Percentiles rank a stretch among this genome's conserved stretches.
phyloP scores from a whole-genome alignment of 2,329 filamentous ascomycete genomes.

The Monosporascus sp. region DNA sequence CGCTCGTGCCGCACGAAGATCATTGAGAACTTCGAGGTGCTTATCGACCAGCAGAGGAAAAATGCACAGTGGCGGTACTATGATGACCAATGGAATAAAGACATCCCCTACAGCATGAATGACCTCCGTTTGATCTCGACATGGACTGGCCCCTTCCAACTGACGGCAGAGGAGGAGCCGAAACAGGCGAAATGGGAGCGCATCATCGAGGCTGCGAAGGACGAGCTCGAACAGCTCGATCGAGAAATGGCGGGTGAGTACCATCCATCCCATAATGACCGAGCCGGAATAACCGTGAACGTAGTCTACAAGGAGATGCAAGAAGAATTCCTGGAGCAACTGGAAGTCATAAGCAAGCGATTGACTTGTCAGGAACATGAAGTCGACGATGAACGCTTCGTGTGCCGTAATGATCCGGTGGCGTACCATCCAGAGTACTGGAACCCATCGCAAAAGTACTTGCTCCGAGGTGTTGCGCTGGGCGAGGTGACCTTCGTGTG shows the following conservation, averaged over 20 bases:
- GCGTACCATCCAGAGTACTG: conserved; percentile 30
- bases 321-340: conserved; percentile 10
- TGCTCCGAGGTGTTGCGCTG: conserved; percentile 46
- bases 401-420: conserved; percentile 17
- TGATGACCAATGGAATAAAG: conserved; percentile 12
- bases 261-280: background rate
- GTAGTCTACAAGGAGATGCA: conserved; percentile 15
- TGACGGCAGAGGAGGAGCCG: conserved; percentile 27
- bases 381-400: conserved; percentile 20
- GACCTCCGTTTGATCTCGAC: conserved; percentile 30
- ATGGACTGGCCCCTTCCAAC: conserved; percentile 32
- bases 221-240: conserved; percentile 28
- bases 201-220: conserved; percentile 27
- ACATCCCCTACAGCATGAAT: conserved; percentile 17
- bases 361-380: conserved; percentile 27
- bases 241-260: conserved; percentile 30
- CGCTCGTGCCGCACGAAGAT: conserved; percentile 19
- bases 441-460: conserved; percentile 36
- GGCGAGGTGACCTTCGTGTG: conserved; percentile 47
- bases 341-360: conserved; percentile 20
- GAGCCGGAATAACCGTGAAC: conserved; percentile 5
- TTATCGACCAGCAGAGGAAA: conserved; percentile 18
- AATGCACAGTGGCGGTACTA: conserved; percentile 23
- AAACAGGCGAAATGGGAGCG: conserved; percentile 26
- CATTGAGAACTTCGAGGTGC: conserved; percentile 13